Evolutionary conservation across 2,329 filamentous ascomycete species (phyloP), one percentile per base, ranked within the genome.

Genomic region (Cadophora luteo-olivacea): DNA sequence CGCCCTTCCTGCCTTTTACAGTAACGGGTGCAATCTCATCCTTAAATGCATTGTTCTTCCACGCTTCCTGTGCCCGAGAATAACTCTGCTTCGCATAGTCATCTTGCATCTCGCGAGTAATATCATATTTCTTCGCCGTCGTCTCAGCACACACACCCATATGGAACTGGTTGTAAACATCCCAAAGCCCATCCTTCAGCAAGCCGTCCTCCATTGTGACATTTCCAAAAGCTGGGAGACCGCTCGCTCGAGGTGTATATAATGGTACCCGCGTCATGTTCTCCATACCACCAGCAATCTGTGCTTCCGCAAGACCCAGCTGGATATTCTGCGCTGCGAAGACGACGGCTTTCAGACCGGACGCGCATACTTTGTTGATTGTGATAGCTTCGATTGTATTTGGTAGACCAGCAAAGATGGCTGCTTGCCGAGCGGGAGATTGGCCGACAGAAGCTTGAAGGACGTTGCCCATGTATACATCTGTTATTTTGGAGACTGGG

Each of bases 391-490:
- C 96, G 67, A 97, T 87, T 7, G 86, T 88, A n/a, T 89, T 84
- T 11, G 93, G 86, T 4, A 98, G 87, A 1, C 94, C 94, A 4
- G 96, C 93, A 77, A 97, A 95, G 69, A 98, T 91, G 72, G 89
- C 84, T 12, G 96, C 96, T 82, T 99, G 96, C 61, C 96, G 89
- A 25, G 96, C 95, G 1, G 96, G 96, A 0, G 96, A 89, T 82
- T 99, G 96, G 57, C 96, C 96, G 6, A 96, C 87, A 22, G 87
- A 87, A 55, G 86, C 95, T 80, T 94, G 91, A 51, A 98, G 86
- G 11, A 98, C 96, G 77, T 97, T 97, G 78, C 96, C 96, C 92
- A 98, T 97, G 84, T 98, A 98, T 19, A 98, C 93, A 81, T 97
- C 92, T 72, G 91, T 92, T 77, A 98, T 93, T 78, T 91, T 92